Evolutionary conservation across 2,329 filamentous ascomycete species (phyloP).

Genomic region (Tolypocladium ophioglossoides): DNA sequence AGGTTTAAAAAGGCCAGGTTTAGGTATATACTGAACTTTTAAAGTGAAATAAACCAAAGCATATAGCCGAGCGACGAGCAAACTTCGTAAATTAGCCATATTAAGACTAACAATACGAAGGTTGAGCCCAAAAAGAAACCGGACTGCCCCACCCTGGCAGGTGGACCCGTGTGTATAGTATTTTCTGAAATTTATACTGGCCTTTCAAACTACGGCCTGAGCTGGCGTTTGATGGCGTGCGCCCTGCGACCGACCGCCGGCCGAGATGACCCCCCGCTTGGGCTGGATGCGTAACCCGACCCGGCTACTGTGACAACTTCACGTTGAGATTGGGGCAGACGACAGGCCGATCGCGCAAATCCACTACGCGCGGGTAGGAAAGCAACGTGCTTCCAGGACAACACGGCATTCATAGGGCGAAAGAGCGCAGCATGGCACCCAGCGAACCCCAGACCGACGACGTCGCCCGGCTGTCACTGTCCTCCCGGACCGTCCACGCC

Average conservation of each 20-base stretch:
- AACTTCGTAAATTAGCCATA: too few relatives aligned
- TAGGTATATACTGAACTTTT: too few relatives aligned
- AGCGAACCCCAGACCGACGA: background rate
- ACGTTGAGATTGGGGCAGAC: background rate
- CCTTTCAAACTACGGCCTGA: too few relatives aligned
- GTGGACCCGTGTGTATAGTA: too few relatives aligned
- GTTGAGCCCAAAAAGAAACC: too few relatives aligned
- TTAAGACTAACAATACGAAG: too few relatives aligned
- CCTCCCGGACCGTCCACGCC: conserved; percentile 70
- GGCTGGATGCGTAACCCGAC: background rate
- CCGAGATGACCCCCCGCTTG: background rate
- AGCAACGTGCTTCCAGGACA: background rate
- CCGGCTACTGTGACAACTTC: background rate
- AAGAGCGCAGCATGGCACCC: conserved; percentile 1
- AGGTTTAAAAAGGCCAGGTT: too few relatives aligned
- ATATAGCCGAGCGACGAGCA: too few relatives aligned
- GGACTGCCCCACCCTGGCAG: too few relatives aligned
- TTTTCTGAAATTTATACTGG: too few relatives aligned
- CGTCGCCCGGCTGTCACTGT: conserved; percentile 31
- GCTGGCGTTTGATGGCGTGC: too few relatives aligned
- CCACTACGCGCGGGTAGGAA: background rate
- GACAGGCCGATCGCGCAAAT: background rate
- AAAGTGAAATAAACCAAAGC: too few relatives aligned
- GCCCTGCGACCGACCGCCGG: background rate
- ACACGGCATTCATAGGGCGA: background rate